A percentile compares a stretch with the other conserved stretches of the same genome.
Evolutionary conservation across 495 filamentous ascomycete species (phyloP).

Genomic region (Hyaloscypha hepaticicola): DNA sequence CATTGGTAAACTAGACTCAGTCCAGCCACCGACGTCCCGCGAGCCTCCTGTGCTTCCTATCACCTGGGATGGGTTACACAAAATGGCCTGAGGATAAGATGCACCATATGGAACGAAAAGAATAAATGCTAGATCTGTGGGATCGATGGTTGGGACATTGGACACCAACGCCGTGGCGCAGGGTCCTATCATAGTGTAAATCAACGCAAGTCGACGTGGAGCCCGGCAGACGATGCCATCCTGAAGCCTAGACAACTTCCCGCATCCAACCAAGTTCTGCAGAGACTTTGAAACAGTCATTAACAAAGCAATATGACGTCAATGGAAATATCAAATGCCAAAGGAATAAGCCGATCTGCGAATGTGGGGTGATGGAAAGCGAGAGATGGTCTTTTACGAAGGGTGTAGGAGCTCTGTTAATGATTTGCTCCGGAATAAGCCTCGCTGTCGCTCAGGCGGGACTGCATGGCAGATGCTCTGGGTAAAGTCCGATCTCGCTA

Average conservation of each 20-base stretch:
- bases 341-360: constrained; percentile 13
- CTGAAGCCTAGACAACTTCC: constrained; percentile 3
- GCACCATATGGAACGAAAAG: constrained; percentile 1
- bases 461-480: constrained; percentile 1
- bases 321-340: constrained; percentile 10
- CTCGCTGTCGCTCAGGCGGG: constrained; percentile 18
- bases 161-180: neutral
- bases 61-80: constrained; percentile 10
- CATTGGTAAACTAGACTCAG: neutral
- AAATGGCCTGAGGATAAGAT: constrained; percentile 2
- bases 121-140: constrained; percentile 1
- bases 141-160: constrained; percentile 8
- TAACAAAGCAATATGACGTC: constrained; percentile 8
- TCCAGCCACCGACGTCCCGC: constrained; percentile 14
- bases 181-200: constrained; percentile 14
- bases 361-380: constrained; percentile 5
- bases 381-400: neutral
- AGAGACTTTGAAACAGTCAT: neutral
- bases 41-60: constrained; percentile 5
- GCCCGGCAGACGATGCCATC: neutral
- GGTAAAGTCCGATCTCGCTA: neutral
- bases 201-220: constrained; percentile 21
- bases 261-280: neutral
- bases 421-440: constrained; percentile 11
- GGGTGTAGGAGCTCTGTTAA: constrained; percentile 9